Base-by-base conservation (phyloP, 805 yeast species). In the Naumovozyma baii region DNA sequence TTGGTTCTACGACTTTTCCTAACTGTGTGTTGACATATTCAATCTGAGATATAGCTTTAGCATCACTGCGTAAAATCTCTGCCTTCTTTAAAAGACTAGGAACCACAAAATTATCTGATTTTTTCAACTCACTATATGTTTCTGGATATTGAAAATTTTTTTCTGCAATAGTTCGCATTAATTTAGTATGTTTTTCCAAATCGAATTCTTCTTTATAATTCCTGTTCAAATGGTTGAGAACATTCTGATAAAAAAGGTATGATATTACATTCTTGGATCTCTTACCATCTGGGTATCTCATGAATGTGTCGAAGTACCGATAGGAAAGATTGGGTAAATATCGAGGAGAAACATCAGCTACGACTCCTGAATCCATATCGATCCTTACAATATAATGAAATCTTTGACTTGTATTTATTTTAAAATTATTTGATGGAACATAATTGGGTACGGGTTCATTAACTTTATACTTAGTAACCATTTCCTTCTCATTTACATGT, bases 331-430 rank as follows among this genome's bases (percentile, higher is more conserved):
- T 47, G 2, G 39, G 31, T 8, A 55, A 28, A 28, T 55, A 55
- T 16, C 60, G 39, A 3, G 57, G 49, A 1, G 60, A 51, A 1
- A 53, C 39, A 40, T 55, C 58, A 3, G 10, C 12, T n/a, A 52
- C 39, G 3, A 32, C 5, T 12, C 33, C 31, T 2, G 42, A 40
- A 12, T 36, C 29, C 3, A 38, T n/a, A 35, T 48, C 43, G 5
- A 52, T 40, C 4, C 41, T 36, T 10, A 47, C 43, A 4, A 55
- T 48, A 41, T 47, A 52, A 22, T 36, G 20, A 37, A 48, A 48
- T 5, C 13, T 37, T 35, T 55, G 59, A 10, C 39, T 42, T 5
- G 19, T 10, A 18, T 44, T 31, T n/a, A 20, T 3, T 5, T 39
- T 33, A 10, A 37, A 13, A 2, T 43, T 36, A 29, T 31, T 28